Conservation (phyloP, 352 stramenopile genomes). For the Phytophthora fragariaefolia region DNA sequence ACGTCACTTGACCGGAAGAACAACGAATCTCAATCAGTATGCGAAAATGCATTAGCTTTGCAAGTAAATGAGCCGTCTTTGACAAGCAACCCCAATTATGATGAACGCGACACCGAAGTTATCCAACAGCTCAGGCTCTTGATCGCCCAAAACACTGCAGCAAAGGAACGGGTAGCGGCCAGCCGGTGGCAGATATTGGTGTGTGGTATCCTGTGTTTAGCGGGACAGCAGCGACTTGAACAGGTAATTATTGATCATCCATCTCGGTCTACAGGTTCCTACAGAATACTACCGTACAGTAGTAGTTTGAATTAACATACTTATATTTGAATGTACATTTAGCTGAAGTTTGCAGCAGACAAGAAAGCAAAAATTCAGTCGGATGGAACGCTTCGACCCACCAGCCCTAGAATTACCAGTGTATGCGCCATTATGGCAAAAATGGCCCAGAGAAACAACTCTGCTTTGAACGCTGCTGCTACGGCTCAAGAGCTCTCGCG, state of each 20-base stretch:
- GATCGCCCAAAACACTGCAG: constrained; percentile 41
- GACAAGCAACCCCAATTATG: constrained; percentile 12
- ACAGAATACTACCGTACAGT: too few relatives aligned
- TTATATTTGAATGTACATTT: neutral
- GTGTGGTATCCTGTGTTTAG: constrained; percentile 34
- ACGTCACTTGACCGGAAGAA: neutral
- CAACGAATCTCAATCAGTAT: constrained; percentile 4
- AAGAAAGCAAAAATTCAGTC: constrained; percentile 12
- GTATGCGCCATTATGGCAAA: constrained; percentile 52
- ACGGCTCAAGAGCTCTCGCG: constrained; percentile 34
- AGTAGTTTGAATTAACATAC: too few relatives aligned
- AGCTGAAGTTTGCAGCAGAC: constrained; percentile 21
- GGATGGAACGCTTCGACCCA: constrained; percentile 8
- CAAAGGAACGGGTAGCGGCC: constrained; percentile 33
- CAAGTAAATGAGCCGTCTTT: neutral
- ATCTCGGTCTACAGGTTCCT: neutral
- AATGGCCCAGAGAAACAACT: constrained; percentile 48
- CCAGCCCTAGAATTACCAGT: constrained; percentile 6
- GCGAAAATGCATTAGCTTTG: constrained; percentile 7
- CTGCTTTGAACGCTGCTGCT: constrained; percentile 35
- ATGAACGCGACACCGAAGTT: constrained; percentile 51
- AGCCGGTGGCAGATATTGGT: constrained; percentile 60
- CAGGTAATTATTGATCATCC: constrained; percentile 32
- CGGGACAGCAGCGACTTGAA: constrained; percentile 45
- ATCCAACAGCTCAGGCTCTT: constrained; percentile 56